These are phyloP conservation scores for Nitzschia sp. DNA, from an alignment of 108 stramenopile species.

Conservation along the genomic window DNA sequence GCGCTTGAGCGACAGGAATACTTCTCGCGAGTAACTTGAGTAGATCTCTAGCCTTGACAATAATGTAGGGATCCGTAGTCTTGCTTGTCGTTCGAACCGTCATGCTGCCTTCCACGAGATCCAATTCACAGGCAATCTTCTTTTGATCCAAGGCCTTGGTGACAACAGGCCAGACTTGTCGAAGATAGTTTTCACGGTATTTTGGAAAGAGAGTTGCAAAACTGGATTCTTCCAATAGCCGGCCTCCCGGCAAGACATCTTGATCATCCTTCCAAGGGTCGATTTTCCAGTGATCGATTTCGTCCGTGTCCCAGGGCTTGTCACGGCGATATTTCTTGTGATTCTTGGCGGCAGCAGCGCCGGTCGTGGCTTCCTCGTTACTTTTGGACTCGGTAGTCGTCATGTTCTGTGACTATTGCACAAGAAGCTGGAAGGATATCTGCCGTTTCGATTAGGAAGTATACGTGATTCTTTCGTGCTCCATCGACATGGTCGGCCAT, in stretches of 20 bases:
- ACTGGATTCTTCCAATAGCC: conserved; percentile 93
- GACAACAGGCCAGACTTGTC: conserved; percentile 97
- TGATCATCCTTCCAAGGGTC: conserved; percentile 68
- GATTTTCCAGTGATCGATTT: conserved; percentile 97
- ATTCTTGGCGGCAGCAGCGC: conserved; percentile 57
- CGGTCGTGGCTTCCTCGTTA: conserved; percentile 5
- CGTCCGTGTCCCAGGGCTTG: conserved; percentile 98
- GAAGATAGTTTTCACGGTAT: conserved; percentile 97
- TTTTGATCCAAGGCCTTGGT: conserved; percentile 86
- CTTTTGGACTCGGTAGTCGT: not conserved
- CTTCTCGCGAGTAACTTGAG: conserved; percentile 95
- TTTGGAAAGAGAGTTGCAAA: conserved; percentile 99
- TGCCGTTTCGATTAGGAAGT: no score
- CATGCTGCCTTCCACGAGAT: conserved; percentile 98
- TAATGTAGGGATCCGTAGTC: conserved; percentile 95
- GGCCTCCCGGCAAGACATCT: conserved; percentile 76
- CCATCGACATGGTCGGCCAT: no score
- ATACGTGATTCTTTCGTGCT: no score
- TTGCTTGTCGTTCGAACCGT: conserved; percentile 96
- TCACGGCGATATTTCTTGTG: conserved; percentile 96
- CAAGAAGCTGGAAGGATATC: no score
- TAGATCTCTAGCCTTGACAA: conserved; percentile 96
- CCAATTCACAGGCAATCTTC: conserved; percentile 79
- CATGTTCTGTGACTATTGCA: no score
- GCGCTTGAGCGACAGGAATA: conserved; percentile 91